Base-by-base conservation (phyloP, 176 grass and related monocot species). In the Hyparrhenia diplandra region DNA sequence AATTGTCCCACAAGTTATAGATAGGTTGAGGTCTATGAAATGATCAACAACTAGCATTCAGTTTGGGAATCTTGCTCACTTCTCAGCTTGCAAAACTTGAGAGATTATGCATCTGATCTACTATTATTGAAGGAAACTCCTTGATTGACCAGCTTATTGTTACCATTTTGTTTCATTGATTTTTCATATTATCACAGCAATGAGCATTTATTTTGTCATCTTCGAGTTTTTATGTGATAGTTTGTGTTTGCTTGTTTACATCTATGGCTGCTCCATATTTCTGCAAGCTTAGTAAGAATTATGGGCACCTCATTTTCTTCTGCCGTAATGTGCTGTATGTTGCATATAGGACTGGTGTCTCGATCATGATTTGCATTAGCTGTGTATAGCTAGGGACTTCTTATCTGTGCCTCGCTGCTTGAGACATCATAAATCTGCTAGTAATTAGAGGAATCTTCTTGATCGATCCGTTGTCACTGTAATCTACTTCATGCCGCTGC, bases 41-140 rank as follows among this genome's bases (percentile, higher is more conserved):
- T n/a, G 54, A 64, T 76, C 42, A 34, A 81, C 35, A 80, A 71
- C 20, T 69, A 21, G 40, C 31, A 63, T 59, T 71, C 25, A 85
- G 21, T 69, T 73, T 34, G 73, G 66, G 67, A 45, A 60, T 77
- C 42, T 73, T 66, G 23, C 18, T 60, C 46, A 61, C 21, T 5
- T 46, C 64, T 76, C 21, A 67, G 21, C 67, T 31, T 47, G 74
- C 46, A 68, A 70, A 18, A 37, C 21, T 79, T 67, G 40, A 52
- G 52, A 59, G 23, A 68, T 40, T 29, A 54, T 77, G 45, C 55
- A 59, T 58, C 20, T 55, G 18, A n/a, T n/a, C n/a, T n/a, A n/a
- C 39, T 77, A 43, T 42, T 60, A 20, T 29, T 60, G 4, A 27
- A 43, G 4, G 16, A 63, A 63, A 21, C 4, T 59, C 17, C 23